These are phyloP conservation scores for Pseudofabraea citricarpa DNA, from an alignment of 2,329 filamentous ascomycete genomes.

Conservation along the genomic window DNA sequence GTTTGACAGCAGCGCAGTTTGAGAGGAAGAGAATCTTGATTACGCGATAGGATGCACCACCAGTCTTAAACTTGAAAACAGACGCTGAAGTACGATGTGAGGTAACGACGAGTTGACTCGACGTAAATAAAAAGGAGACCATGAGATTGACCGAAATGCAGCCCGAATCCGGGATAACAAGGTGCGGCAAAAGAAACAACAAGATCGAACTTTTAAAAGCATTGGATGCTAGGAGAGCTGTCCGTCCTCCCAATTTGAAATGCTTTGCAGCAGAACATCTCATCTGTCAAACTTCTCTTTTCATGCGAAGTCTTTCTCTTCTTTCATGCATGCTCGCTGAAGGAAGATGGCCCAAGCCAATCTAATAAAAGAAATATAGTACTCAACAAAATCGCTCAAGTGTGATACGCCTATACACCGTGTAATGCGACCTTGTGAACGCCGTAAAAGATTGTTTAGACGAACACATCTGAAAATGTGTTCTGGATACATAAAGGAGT, in stretches of 20 bases:
- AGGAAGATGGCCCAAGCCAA: slow-evolving; percentile 23
- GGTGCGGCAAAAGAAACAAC: slow-evolving; percentile 10
- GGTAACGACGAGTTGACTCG: slow-evolving; percentile 8
- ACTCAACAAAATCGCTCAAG: slow-evolving; percentile 29
- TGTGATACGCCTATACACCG: slow-evolving; percentile 29
- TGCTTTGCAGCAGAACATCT: slow-evolving; percentile 24
- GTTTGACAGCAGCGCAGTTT: too few species aligned
- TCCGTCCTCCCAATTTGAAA: slow-evolving; percentile 3
- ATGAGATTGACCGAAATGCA: slow-evolving; percentile 18
- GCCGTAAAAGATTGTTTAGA: slow-evolving; percentile 24
- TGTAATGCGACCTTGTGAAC: slow-evolving; percentile 27
- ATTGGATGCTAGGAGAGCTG: slow-evolving; percentile 6
- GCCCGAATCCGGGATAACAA: slow-evolving; percentile 1
- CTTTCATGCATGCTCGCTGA: slow-evolving; percentile 17
- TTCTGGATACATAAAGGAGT: slow-evolving; percentile 16
- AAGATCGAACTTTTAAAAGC: slow-evolving; percentile 17
- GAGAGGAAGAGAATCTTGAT: neutral
- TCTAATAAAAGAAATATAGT: slow-evolving; percentile 26
- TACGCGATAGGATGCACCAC: neutral
- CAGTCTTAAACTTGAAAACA: neutral
- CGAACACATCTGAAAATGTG: slow-evolving; percentile 20
- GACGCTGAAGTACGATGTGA: slow-evolving; percentile 14
- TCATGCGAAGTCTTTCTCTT: slow-evolving; percentile 2
- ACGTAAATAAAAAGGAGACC: slow-evolving; percentile 13
- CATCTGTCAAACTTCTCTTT: slow-evolving; percentile 12